These are phyloP conservation scores for Malassezia yamatoensis DNA, from an alignment of 1,284 basidiomycete genomes.

Conservation along the genomic window DNA sequence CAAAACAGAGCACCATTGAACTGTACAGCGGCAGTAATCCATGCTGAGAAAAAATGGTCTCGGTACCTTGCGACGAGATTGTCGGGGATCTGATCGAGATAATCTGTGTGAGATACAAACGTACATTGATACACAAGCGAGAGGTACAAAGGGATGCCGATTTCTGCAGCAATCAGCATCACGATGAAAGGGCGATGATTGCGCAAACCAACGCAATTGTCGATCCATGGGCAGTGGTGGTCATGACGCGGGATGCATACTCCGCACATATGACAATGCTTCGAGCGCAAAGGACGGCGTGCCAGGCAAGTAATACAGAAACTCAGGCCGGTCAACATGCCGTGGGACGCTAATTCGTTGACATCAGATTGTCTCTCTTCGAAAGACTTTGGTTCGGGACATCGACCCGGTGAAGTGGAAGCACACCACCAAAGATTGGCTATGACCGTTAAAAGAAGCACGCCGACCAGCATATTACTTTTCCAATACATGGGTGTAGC, in stretches of 20 bases:
- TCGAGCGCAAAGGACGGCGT: conserved; percentile 80
- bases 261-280: conserved; percentile 86
- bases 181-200: conserved; percentile 91
- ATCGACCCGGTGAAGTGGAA: conserved; percentile 59
- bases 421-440: neutral
- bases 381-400: conserved; percentile 57
- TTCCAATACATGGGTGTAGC: neutral
- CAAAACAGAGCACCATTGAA: conserved; percentile 74
- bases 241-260: conserved; percentile 62
- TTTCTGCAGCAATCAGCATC: conserved; percentile 73
- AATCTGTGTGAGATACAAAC: conserved; percentile 14
- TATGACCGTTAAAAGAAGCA: neutral
- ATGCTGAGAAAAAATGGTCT: conserved; percentile 59
- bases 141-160: conserved; percentile 70
- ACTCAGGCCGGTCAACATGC: conserved; percentile 80
- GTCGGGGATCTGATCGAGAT: conserved; percentile 22
- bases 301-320: conserved; percentile 93
- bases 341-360: conserved; percentile 63
- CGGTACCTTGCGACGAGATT: neutral
- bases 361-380: conserved; percentile 27
- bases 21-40: conserved; percentile 55
- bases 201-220: conserved; percentile 88
- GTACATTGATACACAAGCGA: conserved; percentile 60
- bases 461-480: neutral
- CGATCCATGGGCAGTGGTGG: conserved; percentile 93